Evolutionary conservation across 331 rosid genomes (phyloP).

Genomic region (Quercus lobata): DNA sequence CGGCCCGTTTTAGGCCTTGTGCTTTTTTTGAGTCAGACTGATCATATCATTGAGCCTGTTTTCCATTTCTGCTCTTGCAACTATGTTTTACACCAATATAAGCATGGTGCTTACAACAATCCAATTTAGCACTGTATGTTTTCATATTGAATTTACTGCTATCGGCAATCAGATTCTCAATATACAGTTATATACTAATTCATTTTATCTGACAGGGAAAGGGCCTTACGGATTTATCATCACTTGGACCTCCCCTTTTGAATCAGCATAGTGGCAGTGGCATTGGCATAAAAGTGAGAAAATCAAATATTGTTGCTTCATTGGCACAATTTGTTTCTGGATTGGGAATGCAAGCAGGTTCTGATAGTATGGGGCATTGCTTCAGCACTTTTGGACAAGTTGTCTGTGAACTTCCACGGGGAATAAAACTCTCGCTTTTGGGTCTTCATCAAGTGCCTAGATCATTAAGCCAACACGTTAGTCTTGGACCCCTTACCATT

Average conservation of each 20-base stretch:
- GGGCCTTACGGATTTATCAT: slow-evolving; percentile 65
- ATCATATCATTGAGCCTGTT: slow-evolving; percentile 3
- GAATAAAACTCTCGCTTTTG: slow-evolving; percentile 65
- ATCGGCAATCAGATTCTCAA: not conserved
- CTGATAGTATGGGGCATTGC: slow-evolving; percentile 31
- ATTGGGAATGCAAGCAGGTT: slow-evolving; percentile 32
- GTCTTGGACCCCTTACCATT: slow-evolving; percentile 45
- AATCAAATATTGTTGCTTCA: slow-evolving; percentile 68
- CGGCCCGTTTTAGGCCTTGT: not conserved
- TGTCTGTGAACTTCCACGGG: slow-evolving; percentile 52
- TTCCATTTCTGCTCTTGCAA: not conserved
- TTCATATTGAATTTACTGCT: not conserved
- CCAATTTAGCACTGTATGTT: not conserved
- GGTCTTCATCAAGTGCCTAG: slow-evolving; percentile 55
- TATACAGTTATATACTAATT: not conserved
- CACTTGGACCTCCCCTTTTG: slow-evolving; percentile 77
- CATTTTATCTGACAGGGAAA: slow-evolving; percentile 43
- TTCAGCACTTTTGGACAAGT: slow-evolving; percentile 72
- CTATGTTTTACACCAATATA: not conserved
- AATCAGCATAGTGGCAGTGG: slow-evolving; percentile 61
- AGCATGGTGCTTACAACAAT: not conserved
- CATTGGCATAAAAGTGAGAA: slow-evolving; percentile 68
- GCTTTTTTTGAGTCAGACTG: not conserved
- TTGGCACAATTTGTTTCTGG: slow-evolving; percentile 69
- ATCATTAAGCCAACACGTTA: slow-evolving; percentile 22